Evolutionary conservation across 331 rosid species (phyloP), one percentile per base, ranked within the genome.

Genomic region (Prunus yedoensis): DNA sequence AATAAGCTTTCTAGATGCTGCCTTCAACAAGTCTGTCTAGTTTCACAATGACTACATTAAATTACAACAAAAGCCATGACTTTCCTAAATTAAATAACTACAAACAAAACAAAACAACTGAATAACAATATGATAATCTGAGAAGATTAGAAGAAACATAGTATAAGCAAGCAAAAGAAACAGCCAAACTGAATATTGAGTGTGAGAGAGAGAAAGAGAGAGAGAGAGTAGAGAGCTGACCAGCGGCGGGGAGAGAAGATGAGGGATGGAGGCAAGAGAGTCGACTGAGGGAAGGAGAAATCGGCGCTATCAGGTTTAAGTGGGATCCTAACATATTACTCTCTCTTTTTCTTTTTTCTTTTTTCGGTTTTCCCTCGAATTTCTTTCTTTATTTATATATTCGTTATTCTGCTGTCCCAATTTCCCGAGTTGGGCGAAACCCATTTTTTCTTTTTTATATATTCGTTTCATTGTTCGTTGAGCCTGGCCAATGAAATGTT

Each of bases 11-110:
- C 91, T 75, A 73, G 97, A 84, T 38, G 94, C 89, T 57, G 84
- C 89, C 90, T 86, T 89, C 77, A 94, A 88, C 58, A 85, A 76
- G 82, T 83, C 96, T 94, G 96, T 79, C 90, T 88, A 91, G 89
- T 88, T 88, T 67, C 77, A 78, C 81, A 83, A 80, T 21, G 62
- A 53, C 56, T 78, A 66, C 43, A 71, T 87, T 23, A 81, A 85
- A 81, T 78, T 49, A 66, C 53, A 67, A 68, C 74, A 45, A 77
- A 51, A 35, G 12, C 16, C 43, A 57, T 16, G 56, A 72, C 56
- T 3, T 56, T 21, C 4, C 17, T 15, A 78, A 32, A 60, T 7
- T 2, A 20, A 53, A 71, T 10, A 2, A 71, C 41, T 3, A 30
- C 17, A 38, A 46, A 77, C 18, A 65, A 71, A 61, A 3, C 16